Evolutionary conservation across 2,329 filamentous ascomycete species (phyloP).

Genomic region (Penicillium psychrosexuale): DNA sequence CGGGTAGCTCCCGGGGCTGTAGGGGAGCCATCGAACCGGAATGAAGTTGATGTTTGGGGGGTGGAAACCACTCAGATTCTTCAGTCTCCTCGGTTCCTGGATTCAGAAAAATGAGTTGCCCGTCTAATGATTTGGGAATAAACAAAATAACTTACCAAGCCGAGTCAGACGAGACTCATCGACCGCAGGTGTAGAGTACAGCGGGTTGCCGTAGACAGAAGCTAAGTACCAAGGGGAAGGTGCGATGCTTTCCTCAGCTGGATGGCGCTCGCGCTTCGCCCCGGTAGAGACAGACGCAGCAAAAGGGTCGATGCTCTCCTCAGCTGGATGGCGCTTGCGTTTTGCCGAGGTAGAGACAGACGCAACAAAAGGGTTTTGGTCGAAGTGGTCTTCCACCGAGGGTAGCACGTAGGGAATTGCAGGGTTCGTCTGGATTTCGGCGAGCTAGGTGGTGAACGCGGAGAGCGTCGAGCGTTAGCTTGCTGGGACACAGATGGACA

Average conservation of each 20-base stretch:
- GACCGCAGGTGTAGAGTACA: too few species aligned
- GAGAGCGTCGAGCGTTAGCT: background rate
- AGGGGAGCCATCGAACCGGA: background rate
- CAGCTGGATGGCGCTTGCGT: background rate
- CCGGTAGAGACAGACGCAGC: background rate
- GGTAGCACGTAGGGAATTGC: background rate
- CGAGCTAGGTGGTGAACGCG: background rate
- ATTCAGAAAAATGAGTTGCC: background rate
- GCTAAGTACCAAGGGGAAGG: background rate
- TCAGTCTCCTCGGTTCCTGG: background rate
- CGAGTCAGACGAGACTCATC: background rate
- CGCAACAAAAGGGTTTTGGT: background rate
- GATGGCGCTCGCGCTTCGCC: background rate
- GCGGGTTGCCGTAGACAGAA: background rate
- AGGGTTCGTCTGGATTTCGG: background rate
- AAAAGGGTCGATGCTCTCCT: background rate
- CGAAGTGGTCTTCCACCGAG: background rate
- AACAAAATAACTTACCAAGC: background rate
- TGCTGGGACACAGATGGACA: background rate
- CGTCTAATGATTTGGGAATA: background rate
- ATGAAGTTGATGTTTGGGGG: too few species aligned
- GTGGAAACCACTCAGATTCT: background rate
- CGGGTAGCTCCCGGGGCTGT: background rate
- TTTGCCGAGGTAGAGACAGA: background rate
- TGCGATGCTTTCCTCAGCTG: too few species aligned